These are phyloP conservation scores for Claviceps sp. DNA, from an alignment of 2,329 filamentous ascomycete genomes.

Conservation along the genomic window DNA sequence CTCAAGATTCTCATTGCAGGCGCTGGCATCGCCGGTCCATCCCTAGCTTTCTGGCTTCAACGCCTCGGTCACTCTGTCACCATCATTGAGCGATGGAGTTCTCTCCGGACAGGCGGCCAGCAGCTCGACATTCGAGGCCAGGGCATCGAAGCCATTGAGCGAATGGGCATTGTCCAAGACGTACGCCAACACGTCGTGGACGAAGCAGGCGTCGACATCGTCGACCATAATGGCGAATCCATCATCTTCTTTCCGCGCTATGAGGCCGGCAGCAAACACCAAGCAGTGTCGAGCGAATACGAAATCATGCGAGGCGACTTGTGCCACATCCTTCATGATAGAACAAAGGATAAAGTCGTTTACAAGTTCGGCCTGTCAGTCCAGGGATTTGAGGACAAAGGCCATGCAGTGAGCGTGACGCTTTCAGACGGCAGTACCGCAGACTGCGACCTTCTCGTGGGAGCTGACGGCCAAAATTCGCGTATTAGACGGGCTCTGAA, in stretches of 20 bases:
- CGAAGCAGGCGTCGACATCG: constrained; percentile 35
- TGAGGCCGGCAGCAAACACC: constrained; percentile 1
- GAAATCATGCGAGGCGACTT: constrained; percentile 44
- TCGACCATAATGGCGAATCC: constrained; percentile 25
- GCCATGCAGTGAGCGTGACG: constrained; percentile 7
- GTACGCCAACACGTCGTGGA: constrained; percentile 25
- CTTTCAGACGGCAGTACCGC: constrained; percentile 8
- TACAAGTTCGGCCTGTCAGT: constrained; percentile 15
- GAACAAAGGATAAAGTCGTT: constrained; percentile 12
- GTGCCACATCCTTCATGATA: constrained; percentile 27
- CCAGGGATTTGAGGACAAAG: neutral
- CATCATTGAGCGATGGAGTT: constrained; percentile 24
- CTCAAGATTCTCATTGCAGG: constrained; percentile 16
- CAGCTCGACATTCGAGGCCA: constrained; percentile 33
- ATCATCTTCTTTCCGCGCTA: constrained; percentile 22
- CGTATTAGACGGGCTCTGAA: constrained; percentile 7
- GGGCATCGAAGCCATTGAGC: constrained; percentile 25
- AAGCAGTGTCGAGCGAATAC: constrained; percentile 32
- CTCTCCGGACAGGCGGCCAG: constrained; percentile 21
- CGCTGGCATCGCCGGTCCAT: constrained; percentile 21
- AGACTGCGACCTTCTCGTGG: constrained; percentile 9
- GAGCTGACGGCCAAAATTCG: constrained; percentile 9
- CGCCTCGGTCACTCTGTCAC: constrained; percentile 19
- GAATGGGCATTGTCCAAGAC: constrained; percentile 24
- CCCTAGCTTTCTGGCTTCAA: constrained; percentile 18